Percentiles rank a stretch among this genome's conserved stretches.
phyloP scores from a whole-genome alignment of 2,329 filamentous ascomycete genomes.

The Cadophora gregata region DNA sequence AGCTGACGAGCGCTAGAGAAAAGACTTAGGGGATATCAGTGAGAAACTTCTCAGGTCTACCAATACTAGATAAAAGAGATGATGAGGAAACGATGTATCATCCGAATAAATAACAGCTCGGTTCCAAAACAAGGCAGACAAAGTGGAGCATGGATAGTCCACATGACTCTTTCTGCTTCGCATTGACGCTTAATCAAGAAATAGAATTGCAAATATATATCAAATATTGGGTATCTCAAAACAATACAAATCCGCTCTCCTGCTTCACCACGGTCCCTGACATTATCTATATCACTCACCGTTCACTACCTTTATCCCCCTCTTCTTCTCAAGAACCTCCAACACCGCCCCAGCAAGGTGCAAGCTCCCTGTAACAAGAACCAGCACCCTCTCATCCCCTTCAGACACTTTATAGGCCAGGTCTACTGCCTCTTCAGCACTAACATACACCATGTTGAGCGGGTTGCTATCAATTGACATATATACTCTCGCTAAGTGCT shows the following conservation, averaged over 20 bases:
- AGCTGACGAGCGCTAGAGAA: no score
- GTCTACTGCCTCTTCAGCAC: conserved; percentile 72
- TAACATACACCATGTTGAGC: conserved; percentile 61
- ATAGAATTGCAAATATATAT: conserved; percentile 1
- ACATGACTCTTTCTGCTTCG: neutral
- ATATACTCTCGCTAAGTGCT: conserved; percentile 68
- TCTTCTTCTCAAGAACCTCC: conserved; percentile 59
- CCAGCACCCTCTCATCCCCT: conserved; percentile 55
- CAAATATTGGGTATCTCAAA: conserved; percentile 10
- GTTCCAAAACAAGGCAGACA: neutral
- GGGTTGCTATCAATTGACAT: conserved; percentile 55
- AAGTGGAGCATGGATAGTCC: neutral
- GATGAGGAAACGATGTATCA: neutral
- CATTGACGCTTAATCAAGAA: neutral
- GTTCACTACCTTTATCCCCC: no score
- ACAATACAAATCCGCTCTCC: neutral
- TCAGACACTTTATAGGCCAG: conserved; percentile 47
- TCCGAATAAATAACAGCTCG: neutral
- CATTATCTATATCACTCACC: neutral
- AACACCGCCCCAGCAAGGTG: conserved; percentile 83
- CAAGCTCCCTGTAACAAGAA: conserved; percentile 82
- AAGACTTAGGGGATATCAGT: neutral
- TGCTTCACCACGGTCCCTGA: neutral
- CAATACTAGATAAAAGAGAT: neutral
- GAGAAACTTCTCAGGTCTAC: neutral